Percentiles rank a stretch among this genome's conserved stretches.
Evolutionary conservation across 2,329 filamentous ascomycete species (phyloP).

Genomic region (Fonsecaea monophora): DNA sequence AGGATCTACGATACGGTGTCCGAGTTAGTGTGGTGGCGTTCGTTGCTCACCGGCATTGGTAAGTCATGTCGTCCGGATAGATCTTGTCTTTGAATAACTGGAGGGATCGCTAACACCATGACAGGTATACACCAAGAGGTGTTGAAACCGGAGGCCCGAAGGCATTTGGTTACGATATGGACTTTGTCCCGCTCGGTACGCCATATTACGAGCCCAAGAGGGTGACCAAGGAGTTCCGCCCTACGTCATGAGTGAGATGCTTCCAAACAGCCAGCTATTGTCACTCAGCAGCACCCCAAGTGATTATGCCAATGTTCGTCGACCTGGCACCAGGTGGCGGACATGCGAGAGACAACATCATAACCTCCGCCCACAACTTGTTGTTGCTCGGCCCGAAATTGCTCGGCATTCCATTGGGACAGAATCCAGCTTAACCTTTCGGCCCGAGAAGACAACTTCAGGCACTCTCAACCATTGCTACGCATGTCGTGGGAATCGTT

Average conservation of each 20-base stretch:
- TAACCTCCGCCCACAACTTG: not conserved
- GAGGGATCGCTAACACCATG: not conserved
- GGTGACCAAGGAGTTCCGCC: constrained; percentile 26
- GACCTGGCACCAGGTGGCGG: not conserved
- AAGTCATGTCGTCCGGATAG: constrained; percentile 27
- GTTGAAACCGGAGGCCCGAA: constrained; percentile 23
- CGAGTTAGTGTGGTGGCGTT: constrained; percentile 59
- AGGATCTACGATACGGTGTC: constrained; percentile 57
- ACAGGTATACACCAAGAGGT: constrained; percentile 22
- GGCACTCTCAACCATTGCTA: not conserved
- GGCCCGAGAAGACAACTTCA: not conserved
- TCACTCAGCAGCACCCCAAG: not conserved
- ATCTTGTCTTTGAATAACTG: not conserved
- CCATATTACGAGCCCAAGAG: constrained; percentile 30
- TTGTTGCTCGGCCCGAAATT: not conserved
- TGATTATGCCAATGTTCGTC: not conserved
- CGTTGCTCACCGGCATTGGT: constrained; percentile 66
- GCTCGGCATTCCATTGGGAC: not conserved
- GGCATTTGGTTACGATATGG: constrained; percentile 27
- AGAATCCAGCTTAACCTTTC: not conserved
- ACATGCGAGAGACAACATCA: not conserved
- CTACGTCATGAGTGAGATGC: not conserved
- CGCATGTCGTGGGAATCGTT: too few species aligned
- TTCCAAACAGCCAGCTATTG: not conserved
- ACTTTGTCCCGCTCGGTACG: constrained; percentile 28